Conservation (phyloP, 495 filamentous ascomycete species). For the Staphylotrichum longicolle region DNA sequence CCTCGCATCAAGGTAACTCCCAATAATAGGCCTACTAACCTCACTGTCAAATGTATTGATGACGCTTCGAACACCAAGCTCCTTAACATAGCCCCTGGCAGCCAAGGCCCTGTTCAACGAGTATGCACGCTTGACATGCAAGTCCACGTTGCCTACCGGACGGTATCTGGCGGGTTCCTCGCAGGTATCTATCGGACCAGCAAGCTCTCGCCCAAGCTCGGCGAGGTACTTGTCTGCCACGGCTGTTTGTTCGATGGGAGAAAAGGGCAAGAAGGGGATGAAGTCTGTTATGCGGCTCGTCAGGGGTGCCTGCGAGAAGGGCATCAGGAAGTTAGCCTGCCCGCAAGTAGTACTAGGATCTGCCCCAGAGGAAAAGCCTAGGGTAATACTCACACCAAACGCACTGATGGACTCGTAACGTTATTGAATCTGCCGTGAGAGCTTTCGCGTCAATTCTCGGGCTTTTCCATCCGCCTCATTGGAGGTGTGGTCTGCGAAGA, state of each 20-base stretch:
- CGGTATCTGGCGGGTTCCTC: slow-evolving; percentile 21
- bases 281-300: slow-evolving; percentile 45
- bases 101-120: slow-evolving; percentile 39
- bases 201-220: slow-evolving; percentile 33
- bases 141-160: slow-evolving; percentile 37
- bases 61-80: slow-evolving; percentile 44
- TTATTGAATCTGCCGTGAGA: slow-evolving; percentile 35
- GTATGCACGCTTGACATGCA: slow-evolving; percentile 36
- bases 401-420: slow-evolving; percentile 28
- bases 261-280: slow-evolving; percentile 51
- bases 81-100: slow-evolving; percentile 35
- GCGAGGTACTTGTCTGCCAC: slow-evolving; percentile 48
- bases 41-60: slow-evolving; percentile 9
- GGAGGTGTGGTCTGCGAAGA: slow-evolving; percentile 23
- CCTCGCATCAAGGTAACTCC: background rate
- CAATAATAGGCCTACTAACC: background rate
- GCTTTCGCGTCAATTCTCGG: slow-evolving; percentile 24
- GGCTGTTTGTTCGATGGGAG: slow-evolving; percentile 42
- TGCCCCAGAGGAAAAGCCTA: too few relatives aligned
- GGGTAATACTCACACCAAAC: slow-evolving; percentile 31
- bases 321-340: too few relatives aligned
- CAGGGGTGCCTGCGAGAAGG: slow-evolving; percentile 34
- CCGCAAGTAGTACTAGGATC: too few relatives aligned
- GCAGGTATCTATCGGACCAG: slow-evolving; percentile 31
- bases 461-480: slow-evolving; percentile 9